Conservation (phyloP, 2,329 filamentous ascomycete species). For the Metarhizium guizhouense region DNA sequence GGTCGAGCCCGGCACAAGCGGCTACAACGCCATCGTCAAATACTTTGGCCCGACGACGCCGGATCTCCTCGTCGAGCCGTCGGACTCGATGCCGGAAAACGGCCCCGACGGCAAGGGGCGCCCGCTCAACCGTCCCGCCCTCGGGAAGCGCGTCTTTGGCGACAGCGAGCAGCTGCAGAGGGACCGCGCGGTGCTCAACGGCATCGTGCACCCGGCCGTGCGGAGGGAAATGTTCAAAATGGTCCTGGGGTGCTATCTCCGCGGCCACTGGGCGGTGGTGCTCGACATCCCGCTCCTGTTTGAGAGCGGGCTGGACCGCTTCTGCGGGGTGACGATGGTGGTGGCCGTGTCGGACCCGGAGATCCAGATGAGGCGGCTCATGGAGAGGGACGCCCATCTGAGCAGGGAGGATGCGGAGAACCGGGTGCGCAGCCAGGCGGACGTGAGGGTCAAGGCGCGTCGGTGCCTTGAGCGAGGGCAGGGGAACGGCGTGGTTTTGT, state of each 20-base stretch:
- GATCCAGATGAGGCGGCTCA: conserved; percentile 73
- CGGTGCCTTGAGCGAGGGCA: conserved; percentile 57
- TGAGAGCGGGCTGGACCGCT: conserved; percentile 74
- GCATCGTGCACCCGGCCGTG: conserved; percentile 89
- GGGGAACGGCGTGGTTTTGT: conserved; percentile 69
- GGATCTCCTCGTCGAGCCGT: conserved; percentile 63
- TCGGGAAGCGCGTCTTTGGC: conserved; percentile 83
- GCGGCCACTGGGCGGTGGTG: conserved; percentile 79
- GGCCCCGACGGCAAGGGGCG: conserved; percentile 54
- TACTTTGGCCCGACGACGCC: conserved; percentile 79
- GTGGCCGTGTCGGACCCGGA: conserved; percentile 74
- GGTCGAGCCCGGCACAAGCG: conserved; percentile 81
- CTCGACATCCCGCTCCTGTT: conserved; percentile 89
- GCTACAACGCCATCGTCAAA: conserved; percentile 72
- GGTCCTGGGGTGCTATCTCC: conserved; percentile 63
- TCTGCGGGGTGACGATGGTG: conserved; percentile 80
- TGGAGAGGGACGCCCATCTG: conserved; percentile 67
- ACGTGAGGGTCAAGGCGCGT: conserved; percentile 74
- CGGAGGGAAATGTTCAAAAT: conserved; percentile 70
- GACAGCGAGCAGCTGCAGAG: conserved; percentile 57
- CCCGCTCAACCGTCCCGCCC: conserved; percentile 75
- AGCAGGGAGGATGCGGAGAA: conserved; percentile 81
- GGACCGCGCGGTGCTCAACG: conserved; percentile 72
- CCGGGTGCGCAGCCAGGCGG: conserved; percentile 76
- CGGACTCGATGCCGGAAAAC: conserved; percentile 39